These are phyloP conservation scores for Paramecium bursaria DNA, from an alignment of 73 alveolate genomes.

Conservation along the genomic window DNA sequence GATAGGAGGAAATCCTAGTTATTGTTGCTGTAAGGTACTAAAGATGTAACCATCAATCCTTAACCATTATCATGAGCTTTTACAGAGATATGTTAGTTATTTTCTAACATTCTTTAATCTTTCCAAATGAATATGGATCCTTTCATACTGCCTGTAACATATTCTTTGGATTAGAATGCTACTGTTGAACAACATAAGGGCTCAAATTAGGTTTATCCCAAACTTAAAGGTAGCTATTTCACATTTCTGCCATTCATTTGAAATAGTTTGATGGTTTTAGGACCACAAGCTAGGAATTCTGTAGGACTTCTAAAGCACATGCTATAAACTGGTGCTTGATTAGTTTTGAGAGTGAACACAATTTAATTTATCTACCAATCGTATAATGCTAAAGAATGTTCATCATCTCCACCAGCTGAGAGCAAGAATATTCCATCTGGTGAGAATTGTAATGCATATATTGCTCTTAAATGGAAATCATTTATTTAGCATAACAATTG, in stretches of 20 bases:
- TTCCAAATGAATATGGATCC: conserved; percentile 70
- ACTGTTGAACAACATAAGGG: conserved; percentile 31
- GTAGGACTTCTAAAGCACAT: conserved; percentile 83
- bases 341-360: conserved; percentile 85
- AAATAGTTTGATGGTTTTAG: conserved; percentile 88
- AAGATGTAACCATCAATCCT: not conserved
- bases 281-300: conserved; percentile 92
- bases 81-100: conserved; percentile 79
- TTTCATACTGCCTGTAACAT: conserved; percentile 74
- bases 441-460: conserved; percentile 55
- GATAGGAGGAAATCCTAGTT: too few species aligned
- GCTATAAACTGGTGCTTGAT: conserved; percentile 83
- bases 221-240: conserved; percentile 60
- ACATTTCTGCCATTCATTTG: conserved; percentile 87
- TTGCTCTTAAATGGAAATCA: conserved; percentile 69
- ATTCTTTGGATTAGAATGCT: conserved; percentile 52
- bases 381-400: conserved; percentile 69
- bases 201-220: conserved; percentile 73
- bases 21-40: not conserved
- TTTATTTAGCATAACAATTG: conserved; percentile 35
- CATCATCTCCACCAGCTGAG: conserved; percentile 62
- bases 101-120: conserved; percentile 72
- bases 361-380: conserved; percentile 73
- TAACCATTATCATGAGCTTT: too few species aligned
- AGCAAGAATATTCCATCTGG: conserved; percentile 63